Percentiles rank a stretch among this genome's conserved stretches.
These are phyloP conservation scores for Diplodia intermedia DNA, from an alignment of 2,329 filamentous ascomycete species.

Conservation along the genomic window DNA sequence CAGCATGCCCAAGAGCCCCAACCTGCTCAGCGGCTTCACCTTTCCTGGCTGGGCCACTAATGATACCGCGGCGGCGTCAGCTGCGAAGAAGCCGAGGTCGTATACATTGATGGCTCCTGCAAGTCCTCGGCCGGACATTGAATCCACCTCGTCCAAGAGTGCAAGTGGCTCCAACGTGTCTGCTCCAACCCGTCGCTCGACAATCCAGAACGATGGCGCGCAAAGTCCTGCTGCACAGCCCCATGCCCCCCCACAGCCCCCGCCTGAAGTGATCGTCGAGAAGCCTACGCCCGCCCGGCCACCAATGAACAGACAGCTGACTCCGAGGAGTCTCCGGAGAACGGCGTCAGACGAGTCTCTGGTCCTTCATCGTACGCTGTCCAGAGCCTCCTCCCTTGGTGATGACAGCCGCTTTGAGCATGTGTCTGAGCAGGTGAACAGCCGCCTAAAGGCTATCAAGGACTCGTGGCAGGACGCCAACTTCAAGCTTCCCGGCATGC, in stretches of 20 bases:
- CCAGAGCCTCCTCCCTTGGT: constrained; percentile 80
- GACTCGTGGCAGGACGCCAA: constrained; percentile 87
- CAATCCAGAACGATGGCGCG: constrained; percentile 17
- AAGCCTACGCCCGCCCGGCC: constrained; percentile 26
- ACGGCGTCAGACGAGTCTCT: constrained; percentile 80
- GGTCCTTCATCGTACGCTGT: constrained; percentile 73
- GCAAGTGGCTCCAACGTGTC: constrained; percentile 16
- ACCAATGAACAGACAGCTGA: constrained; percentile 32
- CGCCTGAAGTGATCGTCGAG: constrained; percentile 12
- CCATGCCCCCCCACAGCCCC: constrained; percentile 32
- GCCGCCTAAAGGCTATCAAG: constrained; percentile 85
- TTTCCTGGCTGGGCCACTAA: constrained; percentile 43
- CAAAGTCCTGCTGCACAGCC: constrained; percentile 4
- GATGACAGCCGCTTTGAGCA: constrained; percentile 82
- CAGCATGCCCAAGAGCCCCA: constrained; percentile 48
- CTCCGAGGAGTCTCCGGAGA: constrained; percentile 56
- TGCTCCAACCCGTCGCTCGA: constrained; percentile 19
- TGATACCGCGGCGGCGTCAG: background rate
- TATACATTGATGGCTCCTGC: constrained; percentile 11
- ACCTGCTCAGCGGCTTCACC: constrained; percentile 45
- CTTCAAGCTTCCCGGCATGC: constrained; percentile 64
- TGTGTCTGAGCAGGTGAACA: constrained; percentile 85
- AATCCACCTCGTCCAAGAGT: background rate
- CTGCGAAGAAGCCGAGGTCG: background rate
- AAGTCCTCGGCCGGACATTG: constrained; percentile 10